Evolutionary conservation across 305 asterid species (phyloP).

Genomic region (Euphrasia arctica): DNA sequence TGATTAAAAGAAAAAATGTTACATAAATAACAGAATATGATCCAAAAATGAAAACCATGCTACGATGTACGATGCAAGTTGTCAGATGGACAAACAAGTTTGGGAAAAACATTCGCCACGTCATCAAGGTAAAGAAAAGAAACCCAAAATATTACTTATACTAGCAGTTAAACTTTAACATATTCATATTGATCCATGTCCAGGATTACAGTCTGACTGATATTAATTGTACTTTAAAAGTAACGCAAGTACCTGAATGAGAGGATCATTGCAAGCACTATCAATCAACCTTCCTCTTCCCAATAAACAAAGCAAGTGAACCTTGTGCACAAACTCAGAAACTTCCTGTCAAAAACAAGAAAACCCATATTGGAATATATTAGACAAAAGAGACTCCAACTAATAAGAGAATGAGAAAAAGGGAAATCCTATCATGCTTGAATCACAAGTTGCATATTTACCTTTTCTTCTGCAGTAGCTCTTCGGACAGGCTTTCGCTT

Average conservation of each 20-base stretch:
- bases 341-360: conserved; percentile 57
- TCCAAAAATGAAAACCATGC: conserved; percentile 6
- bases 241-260: conserved; percentile 67
- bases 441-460: conserved; percentile 24
- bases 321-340: conserved; percentile 87
- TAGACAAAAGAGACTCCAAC: conserved; percentile 12
- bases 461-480: conserved; percentile 93
- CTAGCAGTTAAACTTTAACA: not conserved
- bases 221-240: conserved; percentile 4
- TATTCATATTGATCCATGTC: not conserved
- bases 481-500: conserved; percentile 63
- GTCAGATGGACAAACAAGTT: not conserved
- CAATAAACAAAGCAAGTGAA: conserved; percentile 86
- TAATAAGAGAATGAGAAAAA: not conserved
- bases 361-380: conserved; percentile 14
- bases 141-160: conserved; percentile 1
- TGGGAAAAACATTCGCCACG: not conserved
- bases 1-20: not conserved
- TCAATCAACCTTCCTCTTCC: conserved; percentile 94
- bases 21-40: not conserved
- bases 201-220: not conserved
- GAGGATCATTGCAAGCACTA: conserved; percentile 77
- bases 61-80: not conserved
- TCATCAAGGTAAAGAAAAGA: conserved; percentile 4
- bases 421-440: conserved; percentile 17